Base-by-base conservation (phyloP, 1,284 basidiomycete species). In the Cryptococcus sp. region DNA sequence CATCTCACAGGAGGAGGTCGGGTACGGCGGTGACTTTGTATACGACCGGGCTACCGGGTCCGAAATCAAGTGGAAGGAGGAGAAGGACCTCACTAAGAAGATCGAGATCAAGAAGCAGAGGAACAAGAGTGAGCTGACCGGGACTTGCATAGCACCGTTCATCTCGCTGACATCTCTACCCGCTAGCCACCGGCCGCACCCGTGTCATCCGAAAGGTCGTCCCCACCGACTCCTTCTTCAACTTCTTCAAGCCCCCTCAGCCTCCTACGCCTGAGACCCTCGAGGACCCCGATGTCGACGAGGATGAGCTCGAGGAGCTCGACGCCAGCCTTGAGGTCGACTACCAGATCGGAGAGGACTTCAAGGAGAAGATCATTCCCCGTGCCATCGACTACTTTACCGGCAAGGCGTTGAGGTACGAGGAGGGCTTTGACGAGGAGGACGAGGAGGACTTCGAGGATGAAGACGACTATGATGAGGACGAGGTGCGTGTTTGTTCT, bases 51-150 rank as follows among this genome's bases (percentile, higher is more conserved):
- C 94, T 54, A 85, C 89, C 71, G 94, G 93, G 18, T 87, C 86
- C 56, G 84, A 87, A 72, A 94, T 98, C 79, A 86, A 88, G 75
- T 98, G 95, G 95, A 96, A 95, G 80, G 92, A 92, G 77, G 95
- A 96, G 70, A 95, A 95, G 81, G 91, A 98, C 80, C 82, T 98
- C 59, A 98, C 94, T 53, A 93, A 94, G 81, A 90, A 91, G 80
- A 88, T 92, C 68, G 95, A 98, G 81, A 94, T 97, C 77, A 97
- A 97, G 85, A 98, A 97, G 83, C 95, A 98, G 80, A 83, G 94
- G 69, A 98, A 98, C 82, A 98, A 98, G 83, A 91, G 91, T 94
- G 70, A 59, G 85, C 79, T 20, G n/a, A 12, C 12, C 51, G n/a
- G n/a, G n/a, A n/a, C n/a, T n/a, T n/a, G n/a, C n/a, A n/a, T n/a